These are phyloP conservation scores for Magnaporthiopsis incrustans DNA, from an alignment of 2,329 filamentous ascomycete species.

Conservation along the genomic window DNA sequence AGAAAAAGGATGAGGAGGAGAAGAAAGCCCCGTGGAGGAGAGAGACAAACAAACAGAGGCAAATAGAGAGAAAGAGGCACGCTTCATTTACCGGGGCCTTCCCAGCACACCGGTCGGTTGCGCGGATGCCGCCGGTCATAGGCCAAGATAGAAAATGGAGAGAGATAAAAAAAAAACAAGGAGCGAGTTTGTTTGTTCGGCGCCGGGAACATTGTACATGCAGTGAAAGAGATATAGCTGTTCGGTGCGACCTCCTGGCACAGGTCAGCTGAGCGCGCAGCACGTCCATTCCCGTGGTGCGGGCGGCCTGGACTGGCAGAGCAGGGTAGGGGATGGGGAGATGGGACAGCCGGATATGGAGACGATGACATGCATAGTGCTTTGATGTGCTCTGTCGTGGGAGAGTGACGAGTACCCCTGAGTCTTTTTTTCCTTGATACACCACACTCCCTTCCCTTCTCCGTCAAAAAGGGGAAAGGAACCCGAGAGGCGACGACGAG, in stretches of 20 bases:
- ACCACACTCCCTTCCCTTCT: background rate
- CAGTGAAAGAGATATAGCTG: background rate
- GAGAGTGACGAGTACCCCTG: no score
- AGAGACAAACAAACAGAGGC: no score
- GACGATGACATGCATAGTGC: no score
- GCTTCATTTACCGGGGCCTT: background rate
- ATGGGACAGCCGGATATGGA: no score
- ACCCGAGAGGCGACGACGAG: background rate
- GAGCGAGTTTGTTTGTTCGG: background rate
- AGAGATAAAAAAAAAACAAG: background rate
- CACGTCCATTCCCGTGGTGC: background rate
- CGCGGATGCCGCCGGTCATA: no score
- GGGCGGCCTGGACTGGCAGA: no score
- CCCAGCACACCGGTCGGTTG: background rate
- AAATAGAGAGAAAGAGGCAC: background rate
- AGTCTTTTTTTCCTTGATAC: background rate
- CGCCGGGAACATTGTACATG: background rate
- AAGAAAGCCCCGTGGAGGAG: no score
- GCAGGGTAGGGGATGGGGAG: no score
- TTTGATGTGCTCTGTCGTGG: no score
- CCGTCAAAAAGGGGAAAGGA: background rate
- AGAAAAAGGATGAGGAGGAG: background rate
- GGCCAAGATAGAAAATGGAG: background rate
- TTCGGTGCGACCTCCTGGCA: background rate
- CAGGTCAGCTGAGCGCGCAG: background rate